Evolutionary conservation across 1,284 basidiomycete species (phyloP), one percentile per base, ranked within the genome.

Genomic region (Moesziomyces globuligerus): DNA sequence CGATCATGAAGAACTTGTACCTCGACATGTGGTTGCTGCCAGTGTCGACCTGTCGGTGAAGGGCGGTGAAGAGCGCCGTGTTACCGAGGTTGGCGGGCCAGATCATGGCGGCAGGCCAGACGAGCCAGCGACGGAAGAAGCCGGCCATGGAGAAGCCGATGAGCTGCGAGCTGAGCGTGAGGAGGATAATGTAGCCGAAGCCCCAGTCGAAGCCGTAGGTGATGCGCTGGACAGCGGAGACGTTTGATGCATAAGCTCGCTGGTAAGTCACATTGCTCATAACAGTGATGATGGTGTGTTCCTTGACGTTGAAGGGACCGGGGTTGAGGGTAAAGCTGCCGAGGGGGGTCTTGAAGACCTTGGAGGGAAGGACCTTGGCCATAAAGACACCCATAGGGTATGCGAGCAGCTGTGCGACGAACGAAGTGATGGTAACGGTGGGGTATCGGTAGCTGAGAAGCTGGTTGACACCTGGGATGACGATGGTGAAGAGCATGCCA

Each of bases 91-190:
- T 77, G 32, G 49, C 41, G 10, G 79, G 79, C 76, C 75, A 81
- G 58, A 80, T 78, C 76, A 79, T 79, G 29, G 72, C 58, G n/a
- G 74, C 72, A 3, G 78, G 78, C 61, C 70, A 74, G 34, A 81
- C 75, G 49, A 80, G 66, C 60, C 72, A 75, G 32, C 68, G 48
- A 17, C 76, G 71, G 49, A 61, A 65, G 55, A 81, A 67, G 45
- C 76, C 72, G 15, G 79, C 76, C 50, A 76, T 69, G 18, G 72
- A 56, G 47, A 80, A 71, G 23, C 79, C 79, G 38, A 81, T 64
- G 23, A 78, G 76, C 64, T 87, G 85, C 2, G 85, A 85, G 11
- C 84, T 85, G 37, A 87, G 68, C 4, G 73, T 57, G 29, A 83
- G 70, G 2, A 83, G 70, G 34, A 83, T 71, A 46, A 86, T 85